Evolutionary conservation across 2,329 filamentous ascomycete genomes (phyloP), one percentile per base, ranked within the genome.

Genomic region (Pestalotiopsis sp.): DNA sequence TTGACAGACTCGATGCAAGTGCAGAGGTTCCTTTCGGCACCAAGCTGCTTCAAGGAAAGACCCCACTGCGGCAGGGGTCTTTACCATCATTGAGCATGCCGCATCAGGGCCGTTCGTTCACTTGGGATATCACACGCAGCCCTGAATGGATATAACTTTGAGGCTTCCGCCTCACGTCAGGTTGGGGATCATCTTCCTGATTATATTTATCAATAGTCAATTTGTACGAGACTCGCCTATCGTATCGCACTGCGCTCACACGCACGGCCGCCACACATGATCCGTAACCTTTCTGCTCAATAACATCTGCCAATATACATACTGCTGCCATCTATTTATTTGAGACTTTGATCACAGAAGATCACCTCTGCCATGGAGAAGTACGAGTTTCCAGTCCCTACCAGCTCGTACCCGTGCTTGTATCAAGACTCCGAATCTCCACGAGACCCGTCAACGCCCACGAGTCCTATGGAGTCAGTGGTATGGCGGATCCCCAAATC

Each of bases 391-490:
- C 73, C 78, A n/a, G 80, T 80, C 31, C 77, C 80, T 14, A 73
- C 76, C 20, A 75, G 74, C 60, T 75, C 78, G 4, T 72, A 77
- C 66, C 74, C 76, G 36, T 80, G 80, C 66, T 71, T 78, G 56
- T 82, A 80, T 69, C 75, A 74, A 12, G 79, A 82, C 31, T 66
- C 75, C n/a, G 80, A 82, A 25, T 74, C 78, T 11, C 81, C 80
- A 66, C 70, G 78, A 58, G 79, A 80, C 68, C 73, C 74, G 14
- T 81, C 81, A 4, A 77, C 78, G 58, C 78, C 78, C 3, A 79
- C 81, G 61, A 81, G 80, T 72, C 78, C 80, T 13, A 78, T 76
- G 69, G 77, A 78, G 61, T 81, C 80, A 66, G 74, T 76, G 40
- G 80, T 83, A 75, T 69, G 79, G 71, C 61, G 23, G 31, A 4